These are phyloP conservation scores for Tolypocladium nubicola DNA, from an alignment of 2,329 filamentous ascomycete species.

Conservation along the genomic window DNA sequence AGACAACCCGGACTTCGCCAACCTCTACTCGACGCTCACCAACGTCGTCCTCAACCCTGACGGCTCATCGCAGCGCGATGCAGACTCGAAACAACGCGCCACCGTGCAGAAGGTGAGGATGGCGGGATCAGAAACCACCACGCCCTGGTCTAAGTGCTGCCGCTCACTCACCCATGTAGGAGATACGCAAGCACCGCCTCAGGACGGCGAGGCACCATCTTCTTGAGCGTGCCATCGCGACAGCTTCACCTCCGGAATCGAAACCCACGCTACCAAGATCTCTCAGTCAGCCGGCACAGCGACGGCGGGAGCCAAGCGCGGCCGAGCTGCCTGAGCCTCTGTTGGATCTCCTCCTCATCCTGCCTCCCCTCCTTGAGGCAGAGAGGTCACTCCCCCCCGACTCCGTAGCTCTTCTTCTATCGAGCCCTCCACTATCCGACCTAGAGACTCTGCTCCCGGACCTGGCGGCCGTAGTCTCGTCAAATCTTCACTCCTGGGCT, in stretches of 20 bases:
- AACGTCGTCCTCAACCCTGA: slow-evolving; percentile 44
- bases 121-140: background rate
- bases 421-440: slow-evolving; percentile 36
- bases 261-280: slow-evolving; percentile 3
- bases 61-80: slow-evolving; percentile 44
- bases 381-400: slow-evolving; percentile 23
- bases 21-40: slow-evolving; percentile 44
- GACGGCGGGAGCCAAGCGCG: slow-evolving; percentile 6
- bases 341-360: slow-evolving; percentile 42
- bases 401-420: slow-evolving; percentile 33
- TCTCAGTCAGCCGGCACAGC: background rate
- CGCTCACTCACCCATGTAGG: slow-evolving; percentile 19
- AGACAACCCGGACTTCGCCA: slow-evolving; percentile 50
- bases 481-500: slow-evolving; percentile 37
- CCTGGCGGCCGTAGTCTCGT: slow-evolving; percentile 36
- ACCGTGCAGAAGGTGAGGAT: slow-evolving; percentile 35
- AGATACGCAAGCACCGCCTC: slow-evolving; percentile 38
- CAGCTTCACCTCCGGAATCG: slow-evolving; percentile 23
- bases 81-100: slow-evolving; percentile 37
- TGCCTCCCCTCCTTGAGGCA: slow-evolving; percentile 36
- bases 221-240: slow-evolving; percentile 37
- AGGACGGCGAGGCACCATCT: slow-evolving; percentile 38
- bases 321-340: slow-evolving; percentile 31
- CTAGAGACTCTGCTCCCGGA: slow-evolving; percentile 37
- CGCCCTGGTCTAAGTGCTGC: background rate